Base-by-base conservation (phyloP, 1,284 basidiomycete genomes). In the Cronartium quercuum region DNA sequence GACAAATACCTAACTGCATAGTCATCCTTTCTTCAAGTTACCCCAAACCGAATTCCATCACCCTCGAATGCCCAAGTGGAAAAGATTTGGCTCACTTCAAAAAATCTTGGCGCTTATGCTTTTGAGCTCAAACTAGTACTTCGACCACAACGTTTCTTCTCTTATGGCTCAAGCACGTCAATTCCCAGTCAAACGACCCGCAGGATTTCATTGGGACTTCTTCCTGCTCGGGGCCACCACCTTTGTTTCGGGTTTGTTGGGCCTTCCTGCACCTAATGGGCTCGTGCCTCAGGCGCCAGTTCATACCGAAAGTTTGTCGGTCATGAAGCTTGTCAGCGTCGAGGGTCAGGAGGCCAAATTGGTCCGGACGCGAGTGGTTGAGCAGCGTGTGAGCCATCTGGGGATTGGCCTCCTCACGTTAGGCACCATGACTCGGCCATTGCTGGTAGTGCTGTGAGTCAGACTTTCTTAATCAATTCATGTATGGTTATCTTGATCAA, bases 251-350 rank as follows among this genome's bases (percentile, higher is more conserved):
- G 94, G 93, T 0, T 84, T 98, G 21, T 85, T 98, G 2, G 94
- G 94, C 12, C 40, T 70, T 47, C 73, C 68, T 15, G 58, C 35
- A 18, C 51, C 55, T 13, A 76, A 66, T 60, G 71, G 60, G 3
- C 86, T 95, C 29, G 96, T 98, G 64, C 94, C 94, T 0, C 95
- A 98, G 83, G 94, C 95, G 0, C 95, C 94, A 0, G 91, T 96
- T 34, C 94, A 97, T 79, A 97, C 94, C 0, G 87, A 88, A 13
- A 90, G 92, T 6, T 86, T 98, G 0, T 85, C 91, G 18, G 86
- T 95, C 51, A 89, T 91, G 86, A 88, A 89, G 37, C 81, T 81
- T 35, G 78, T 81, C 10, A 78, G 79, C 42, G 76, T 58, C 6
- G 63, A 38, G 15, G 47, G 42, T 41, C 44, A 75, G 42, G 10